phyloP scores from a whole-genome alignment of 208 protist species.

The Trypanosoma lewisi region DNA sequence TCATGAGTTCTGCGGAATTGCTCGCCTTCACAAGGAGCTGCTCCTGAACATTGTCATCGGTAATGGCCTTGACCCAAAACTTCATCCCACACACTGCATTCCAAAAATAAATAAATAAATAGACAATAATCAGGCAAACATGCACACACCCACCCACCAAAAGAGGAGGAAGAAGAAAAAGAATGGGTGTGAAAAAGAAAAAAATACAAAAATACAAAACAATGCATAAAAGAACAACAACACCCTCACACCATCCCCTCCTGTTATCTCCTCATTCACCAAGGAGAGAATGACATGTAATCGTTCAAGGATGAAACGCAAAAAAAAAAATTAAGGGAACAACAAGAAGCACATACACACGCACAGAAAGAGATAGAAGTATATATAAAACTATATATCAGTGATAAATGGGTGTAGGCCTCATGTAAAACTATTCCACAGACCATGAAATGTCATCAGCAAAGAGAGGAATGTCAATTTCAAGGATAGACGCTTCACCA shows the following conservation, averaged over 20 bases:
- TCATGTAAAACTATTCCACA: slow-evolving; percentile 8
- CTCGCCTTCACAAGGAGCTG: slow-evolving; percentile 53
- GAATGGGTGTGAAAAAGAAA: background rate
- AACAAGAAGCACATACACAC: no score
- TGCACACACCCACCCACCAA: background rate
- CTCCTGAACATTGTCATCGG: slow-evolving; percentile 49
- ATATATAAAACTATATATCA: background rate
- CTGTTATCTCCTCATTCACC: no score
- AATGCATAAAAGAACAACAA: no score
- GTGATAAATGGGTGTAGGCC: no score
- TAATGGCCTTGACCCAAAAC: slow-evolving; percentile 66
- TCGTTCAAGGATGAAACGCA: no score
- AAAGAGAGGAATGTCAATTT: slow-evolving; percentile 64
- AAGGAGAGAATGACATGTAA: no score
- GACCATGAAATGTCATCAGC: slow-evolving; percentile 39
- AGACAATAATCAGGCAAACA: slow-evolving; percentile 1
- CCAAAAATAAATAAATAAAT: background rate
- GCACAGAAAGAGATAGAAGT: background rate
- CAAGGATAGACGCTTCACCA: slow-evolving; percentile 69
- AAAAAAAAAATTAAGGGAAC: no score
- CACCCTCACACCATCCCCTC: no score
- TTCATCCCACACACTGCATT: slow-evolving; percentile 35
- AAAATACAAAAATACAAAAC: no score
- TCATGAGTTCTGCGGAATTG: slow-evolving; percentile 30
- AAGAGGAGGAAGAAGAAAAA: background rate